Conservation (phyloP, 2,329 filamentous ascomycete species). For the Orbilia javanica region DNA sequence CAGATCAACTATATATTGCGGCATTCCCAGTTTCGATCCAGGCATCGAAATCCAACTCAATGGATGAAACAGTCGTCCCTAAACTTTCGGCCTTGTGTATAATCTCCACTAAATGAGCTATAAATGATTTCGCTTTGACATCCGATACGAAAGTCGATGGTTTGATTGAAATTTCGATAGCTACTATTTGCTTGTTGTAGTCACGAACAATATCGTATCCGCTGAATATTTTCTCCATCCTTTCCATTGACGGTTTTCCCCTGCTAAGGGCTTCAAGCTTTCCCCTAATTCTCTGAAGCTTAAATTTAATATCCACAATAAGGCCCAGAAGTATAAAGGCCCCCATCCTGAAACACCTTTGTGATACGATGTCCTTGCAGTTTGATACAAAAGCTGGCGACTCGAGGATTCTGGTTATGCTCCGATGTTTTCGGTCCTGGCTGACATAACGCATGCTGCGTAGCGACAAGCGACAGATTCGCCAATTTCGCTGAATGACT, state of each 20-base stretch:
- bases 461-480: neutral
- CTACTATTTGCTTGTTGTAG: neutral
- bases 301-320: neutral
- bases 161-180: neutral
- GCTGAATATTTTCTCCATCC: neutral
- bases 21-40: neutral
- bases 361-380: neutral
- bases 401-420: constrained; percentile 5
- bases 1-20: too few relatives aligned
- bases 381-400: neutral
- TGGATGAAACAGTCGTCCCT: neutral
- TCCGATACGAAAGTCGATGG: neutral
- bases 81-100: neutral
- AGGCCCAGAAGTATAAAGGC: neutral
- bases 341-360: constrained; percentile 1
- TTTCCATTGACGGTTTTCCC: neutral
- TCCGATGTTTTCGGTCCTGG: neutral
- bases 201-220: constrained; percentile 6
- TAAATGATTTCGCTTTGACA: neutral
- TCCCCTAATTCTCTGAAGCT: neutral
- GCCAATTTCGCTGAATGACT: constrained; percentile 12
- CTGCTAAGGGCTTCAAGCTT: neutral
- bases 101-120: neutral
- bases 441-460: neutral
- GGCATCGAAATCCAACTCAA: neutral